Evolutionary conservation across 140 eudicot species (phyloP).

Genomic region (Senecio squalidus): DNA sequence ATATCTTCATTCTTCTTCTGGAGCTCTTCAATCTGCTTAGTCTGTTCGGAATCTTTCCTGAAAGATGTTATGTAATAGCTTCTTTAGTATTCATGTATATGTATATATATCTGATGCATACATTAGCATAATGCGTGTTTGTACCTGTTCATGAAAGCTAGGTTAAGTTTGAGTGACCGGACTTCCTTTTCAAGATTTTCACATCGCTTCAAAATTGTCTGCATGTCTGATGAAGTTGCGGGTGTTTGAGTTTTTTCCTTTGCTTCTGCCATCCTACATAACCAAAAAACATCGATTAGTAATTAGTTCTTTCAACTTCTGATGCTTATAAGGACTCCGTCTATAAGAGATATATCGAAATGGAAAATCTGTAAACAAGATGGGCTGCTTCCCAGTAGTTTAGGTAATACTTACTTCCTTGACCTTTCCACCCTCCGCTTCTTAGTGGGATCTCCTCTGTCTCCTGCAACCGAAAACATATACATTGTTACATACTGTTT

Average conservation of each 20-base stretch:
- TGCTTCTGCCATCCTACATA: constrained; percentile 84
- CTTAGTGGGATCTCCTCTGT: constrained; percentile 49
- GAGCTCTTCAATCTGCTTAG: constrained; percentile 77
- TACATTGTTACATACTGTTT: constrained; percentile 5
- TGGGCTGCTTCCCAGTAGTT: background rate
- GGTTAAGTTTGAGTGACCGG: constrained; percentile 76
- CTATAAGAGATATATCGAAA: background rate
- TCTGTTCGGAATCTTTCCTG: constrained; percentile 87
- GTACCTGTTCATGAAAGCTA: constrained; percentile 89
- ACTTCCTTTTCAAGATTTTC: constrained; percentile 93
- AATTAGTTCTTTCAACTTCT: background rate
- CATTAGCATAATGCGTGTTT: background rate
- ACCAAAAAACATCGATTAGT: background rate
- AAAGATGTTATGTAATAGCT: constrained; percentile 6
- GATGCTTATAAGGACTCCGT: background rate
- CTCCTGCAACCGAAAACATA: constrained; percentile 22
- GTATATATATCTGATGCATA: background rate
- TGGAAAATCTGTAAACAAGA: background rate
- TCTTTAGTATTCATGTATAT: background rate
- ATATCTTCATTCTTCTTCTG: constrained; percentile 65
- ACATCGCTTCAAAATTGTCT: constrained; percentile 65
- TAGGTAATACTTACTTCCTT: constrained; percentile 29
- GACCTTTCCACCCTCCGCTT: constrained; percentile 69
- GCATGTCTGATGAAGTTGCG: constrained; percentile 70
- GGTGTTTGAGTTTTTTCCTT: constrained; percentile 74